These are phyloP conservation scores for Mycena amicta DNA, from an alignment of 768 basidiomycete genomes.

Conservation along the genomic window DNA sequence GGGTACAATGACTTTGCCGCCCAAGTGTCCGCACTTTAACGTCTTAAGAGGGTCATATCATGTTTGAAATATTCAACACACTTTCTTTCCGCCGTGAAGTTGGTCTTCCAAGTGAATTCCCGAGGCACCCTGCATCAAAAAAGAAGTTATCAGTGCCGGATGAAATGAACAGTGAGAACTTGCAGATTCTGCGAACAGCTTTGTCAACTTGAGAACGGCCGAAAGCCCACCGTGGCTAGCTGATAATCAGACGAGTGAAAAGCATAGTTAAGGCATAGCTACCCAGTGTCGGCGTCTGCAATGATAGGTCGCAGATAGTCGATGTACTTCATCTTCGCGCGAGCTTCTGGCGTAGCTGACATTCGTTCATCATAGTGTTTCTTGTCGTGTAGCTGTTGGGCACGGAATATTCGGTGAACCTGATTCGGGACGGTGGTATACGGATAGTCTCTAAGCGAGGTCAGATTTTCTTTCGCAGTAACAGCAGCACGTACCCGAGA, in stretches of 20 bases:
- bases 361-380: conserved; percentile 91
- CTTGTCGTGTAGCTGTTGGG: conserved; percentile 90
- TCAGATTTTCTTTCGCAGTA: too few species aligned
- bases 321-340: conserved; percentile 72
- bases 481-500: conserved; percentile 80
- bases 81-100: conserved; percentile 92
- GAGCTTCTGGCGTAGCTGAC: conserved; percentile 60
- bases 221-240: conserved; percentile 88
- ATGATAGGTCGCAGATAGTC: conserved; percentile 93
- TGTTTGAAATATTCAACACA: conserved; percentile 24
- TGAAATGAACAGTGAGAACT: conserved; percentile 19
- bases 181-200: conserved; percentile 92
- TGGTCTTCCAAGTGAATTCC: conserved; percentile 95
- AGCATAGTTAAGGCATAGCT: not conserved
- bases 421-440: conserved; percentile 97
- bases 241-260: conserved; percentile 16
- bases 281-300: conserved; percentile 93
- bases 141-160: too few species aligned
- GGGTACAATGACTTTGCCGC: conserved; percentile 92
- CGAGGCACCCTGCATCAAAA: conserved; percentile 68
- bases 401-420: conserved; percentile 87
- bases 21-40: conserved; percentile 78
- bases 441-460: conserved; percentile 86
- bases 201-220: conserved; percentile 91
- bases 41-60: conserved; percentile 2